Evolutionary conservation across 192 early-diverging fungal genomes (phyloP).

Genomic region (Coemansia sp.): DNA sequence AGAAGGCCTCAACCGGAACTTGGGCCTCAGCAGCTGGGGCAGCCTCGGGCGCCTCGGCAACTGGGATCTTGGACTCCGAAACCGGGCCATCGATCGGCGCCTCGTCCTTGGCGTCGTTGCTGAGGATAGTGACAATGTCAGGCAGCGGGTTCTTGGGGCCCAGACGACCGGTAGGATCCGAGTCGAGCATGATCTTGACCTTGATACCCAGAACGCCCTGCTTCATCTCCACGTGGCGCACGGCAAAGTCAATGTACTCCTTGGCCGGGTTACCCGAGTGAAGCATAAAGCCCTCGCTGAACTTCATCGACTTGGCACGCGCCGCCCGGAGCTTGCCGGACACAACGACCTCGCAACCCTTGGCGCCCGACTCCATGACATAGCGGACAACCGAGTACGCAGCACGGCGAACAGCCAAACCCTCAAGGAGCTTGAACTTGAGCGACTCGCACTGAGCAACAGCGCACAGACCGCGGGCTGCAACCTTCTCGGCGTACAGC

Average conservation of each 20-base stretch:
- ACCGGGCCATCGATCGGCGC: slow-evolving; percentile 64
- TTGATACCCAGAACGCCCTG: slow-evolving; percentile 99
- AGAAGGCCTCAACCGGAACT: slow-evolving; percentile 43
- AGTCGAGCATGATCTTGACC: slow-evolving; percentile 99
- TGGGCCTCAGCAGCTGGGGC: slow-evolving; percentile 27
- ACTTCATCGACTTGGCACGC: slow-evolving; percentile 99
- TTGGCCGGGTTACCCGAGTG: slow-evolving; percentile 98
- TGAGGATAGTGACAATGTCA: slow-evolving; percentile 90
- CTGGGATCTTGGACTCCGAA: slow-evolving; percentile 59
- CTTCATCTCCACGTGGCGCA: slow-evolving; percentile 96
- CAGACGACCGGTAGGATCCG: slow-evolving; percentile 87
- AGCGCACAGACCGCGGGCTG: slow-evolving; percentile 96
- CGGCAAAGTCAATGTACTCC: slow-evolving; percentile 94
- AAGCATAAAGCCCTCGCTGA: slow-evolving; percentile 99
- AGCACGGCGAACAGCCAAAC: slow-evolving; percentile 95
- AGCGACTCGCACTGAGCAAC: slow-evolving; percentile 98
- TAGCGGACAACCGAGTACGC: slow-evolving; percentile 98
- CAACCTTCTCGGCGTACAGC: slow-evolving; percentile 97
- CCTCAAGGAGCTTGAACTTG: slow-evolving; percentile 96
- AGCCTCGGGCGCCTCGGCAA: slow-evolving; percentile 24
- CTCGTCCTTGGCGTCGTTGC: slow-evolving; percentile 83
- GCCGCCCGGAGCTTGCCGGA: slow-evolving; percentile 99
- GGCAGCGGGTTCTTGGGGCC: slow-evolving; percentile 97
- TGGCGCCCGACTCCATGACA: slow-evolving; percentile 99
- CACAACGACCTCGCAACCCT: slow-evolving; percentile 99